Evolutionary conservation across 352 stramenopile genomes (phyloP).

Genomic region (Globisporangium apiculatum): DNA sequence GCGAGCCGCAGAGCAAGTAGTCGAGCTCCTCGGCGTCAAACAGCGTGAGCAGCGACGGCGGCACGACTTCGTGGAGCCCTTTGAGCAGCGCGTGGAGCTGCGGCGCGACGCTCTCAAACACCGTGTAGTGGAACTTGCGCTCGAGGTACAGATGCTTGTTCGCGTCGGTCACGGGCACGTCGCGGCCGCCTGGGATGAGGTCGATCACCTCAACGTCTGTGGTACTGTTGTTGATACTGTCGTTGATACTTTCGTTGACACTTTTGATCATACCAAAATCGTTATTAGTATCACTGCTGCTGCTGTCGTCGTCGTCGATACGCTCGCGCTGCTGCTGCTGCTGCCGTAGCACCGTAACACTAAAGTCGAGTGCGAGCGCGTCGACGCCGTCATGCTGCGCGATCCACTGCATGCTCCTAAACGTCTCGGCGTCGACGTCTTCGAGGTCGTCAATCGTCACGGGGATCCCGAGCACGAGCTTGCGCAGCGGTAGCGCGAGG

Average conservation of each 20-base stretch:
- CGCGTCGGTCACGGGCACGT: slow-evolving; percentile 89
- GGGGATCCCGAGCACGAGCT: slow-evolving; percentile 94
- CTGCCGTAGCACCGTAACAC: slow-evolving; percentile 22
- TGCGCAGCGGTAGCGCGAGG: slow-evolving; percentile 94
- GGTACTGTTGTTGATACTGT: not conserved
- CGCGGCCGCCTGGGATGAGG: slow-evolving; percentile 43
- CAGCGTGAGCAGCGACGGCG: slow-evolving; percentile 86
- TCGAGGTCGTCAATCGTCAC: slow-evolving; percentile 93
- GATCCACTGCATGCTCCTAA: slow-evolving; percentile 60
- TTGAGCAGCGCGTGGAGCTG: slow-evolving; percentile 90
- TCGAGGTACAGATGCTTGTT: slow-evolving; percentile 95
- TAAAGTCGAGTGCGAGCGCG: slow-evolving; percentile 55
- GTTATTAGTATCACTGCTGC: slow-evolving; percentile 1
- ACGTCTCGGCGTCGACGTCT: slow-evolving; percentile 58
- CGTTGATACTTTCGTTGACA: too few relatives aligned
- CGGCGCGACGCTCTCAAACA: slow-evolving; percentile 88
- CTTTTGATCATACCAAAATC: not conserved
- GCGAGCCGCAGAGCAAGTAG: slow-evolving; percentile 92
- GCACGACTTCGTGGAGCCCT: slow-evolving; percentile 96
- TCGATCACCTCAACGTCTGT: slow-evolving; percentile 32
- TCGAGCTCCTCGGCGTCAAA: slow-evolving; percentile 98
- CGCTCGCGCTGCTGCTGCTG: too few relatives aligned
- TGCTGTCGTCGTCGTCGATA: not conserved
- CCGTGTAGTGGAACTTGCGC: slow-evolving; percentile 89
- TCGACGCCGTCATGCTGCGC: slow-evolving; percentile 52